A percentile compares a stretch with the other conserved stretches of the same genome.
phyloP scores from a whole-genome alignment of 352 stramenopile genomes.

The Pythium scleroteichum region DNA sequence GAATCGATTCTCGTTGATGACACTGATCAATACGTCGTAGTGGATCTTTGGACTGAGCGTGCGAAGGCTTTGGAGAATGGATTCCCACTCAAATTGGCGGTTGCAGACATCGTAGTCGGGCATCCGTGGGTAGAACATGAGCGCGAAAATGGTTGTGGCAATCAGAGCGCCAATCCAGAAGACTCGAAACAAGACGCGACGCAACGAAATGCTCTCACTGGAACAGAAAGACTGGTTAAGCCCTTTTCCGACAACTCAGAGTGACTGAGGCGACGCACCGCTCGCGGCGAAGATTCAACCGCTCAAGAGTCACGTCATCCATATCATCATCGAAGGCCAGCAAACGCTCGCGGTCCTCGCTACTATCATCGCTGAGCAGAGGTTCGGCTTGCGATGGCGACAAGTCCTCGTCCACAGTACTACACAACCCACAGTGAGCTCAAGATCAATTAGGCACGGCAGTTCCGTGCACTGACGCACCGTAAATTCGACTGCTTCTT shows the following conservation, averaged over 20 bases:
- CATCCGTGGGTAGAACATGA: slow-evolving; percentile 89
- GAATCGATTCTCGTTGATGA: slow-evolving; percentile 90
- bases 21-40: slow-evolving; percentile 85
- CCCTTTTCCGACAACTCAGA: neutral
- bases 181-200: slow-evolving; percentile 55
- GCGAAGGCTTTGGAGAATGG: slow-evolving; percentile 75
- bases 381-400: slow-evolving; percentile 48
- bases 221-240: neutral
- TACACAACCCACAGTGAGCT: neutral
- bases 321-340: slow-evolving; percentile 61
- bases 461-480: slow-evolving; percentile 11
- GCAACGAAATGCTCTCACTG: slow-evolving; percentile 49
- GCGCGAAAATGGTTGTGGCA: slow-evolving; percentile 61
- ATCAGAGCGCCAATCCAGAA: slow-evolving; percentile 56
- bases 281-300: slow-evolving; percentile 44
- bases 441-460: neutral
- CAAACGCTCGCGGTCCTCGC: slow-evolving; percentile 43
- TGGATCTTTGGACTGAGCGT: slow-evolving; percentile 79
- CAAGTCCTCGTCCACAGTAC: slow-evolving; percentile 37
- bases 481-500: slow-evolving; percentile 27
- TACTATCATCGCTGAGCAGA: slow-evolving; percentile 44
- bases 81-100: slow-evolving; percentile 87
- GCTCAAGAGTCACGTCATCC: slow-evolving; percentile 53
- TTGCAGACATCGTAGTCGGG: slow-evolving; percentile 91
- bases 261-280: slow-evolving; percentile 12